Percentiles rank a stretch among this genome's conserved stretches.
Conservation (phyloP, 2,329 filamentous ascomycete genomes). For the Xylaria sp. region DNA sequence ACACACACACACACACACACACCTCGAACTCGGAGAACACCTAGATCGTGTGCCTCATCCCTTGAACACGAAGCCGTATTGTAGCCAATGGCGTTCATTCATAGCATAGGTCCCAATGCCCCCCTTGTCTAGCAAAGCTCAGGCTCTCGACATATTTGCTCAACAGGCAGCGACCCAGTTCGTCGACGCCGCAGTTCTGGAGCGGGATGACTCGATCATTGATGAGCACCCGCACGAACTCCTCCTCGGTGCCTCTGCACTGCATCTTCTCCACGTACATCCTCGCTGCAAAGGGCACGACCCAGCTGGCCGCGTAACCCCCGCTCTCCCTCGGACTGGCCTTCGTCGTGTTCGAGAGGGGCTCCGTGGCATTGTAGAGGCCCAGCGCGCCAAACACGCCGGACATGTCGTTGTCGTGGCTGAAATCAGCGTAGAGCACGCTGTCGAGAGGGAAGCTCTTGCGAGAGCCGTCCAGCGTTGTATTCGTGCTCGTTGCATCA, state of each 20-base stretch:
- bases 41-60: background rate
- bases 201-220: conserved; percentile 83
- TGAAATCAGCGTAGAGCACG: conserved; percentile 84
- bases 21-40: background rate
- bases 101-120: conserved; percentile 74
- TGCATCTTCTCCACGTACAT: conserved; percentile 88
- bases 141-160: conserved; percentile 75
- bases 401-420: conserved; percentile 88
- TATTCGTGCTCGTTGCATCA: conserved; percentile 78
- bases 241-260: conserved; percentile 63
- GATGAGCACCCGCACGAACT: conserved; percentile 78
- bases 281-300: conserved; percentile 79
- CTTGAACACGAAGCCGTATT: background rate
- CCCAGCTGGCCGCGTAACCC: conserved; percentile 78
- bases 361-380: conserved; percentile 70
- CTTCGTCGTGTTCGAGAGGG: conserved; percentile 57
- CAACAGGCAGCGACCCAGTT: conserved; percentile 72
- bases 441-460: conserved; percentile 74
- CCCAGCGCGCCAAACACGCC: conserved; percentile 78
- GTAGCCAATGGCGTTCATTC: conserved; percentile 30
- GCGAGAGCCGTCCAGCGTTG: conserved; percentile 71
- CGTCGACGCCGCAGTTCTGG: conserved; percentile 71
- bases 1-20: background rate
- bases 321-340: conserved; percentile 58
- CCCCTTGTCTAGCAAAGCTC: conserved; percentile 73